A percentile compares a stretch with the other conserved stretches of the same genome.
These are phyloP conservation scores for Sugiyamaella lignohabitans DNA, from an alignment of 805 yeast genomes.

Conservation along the genomic window DNA sequence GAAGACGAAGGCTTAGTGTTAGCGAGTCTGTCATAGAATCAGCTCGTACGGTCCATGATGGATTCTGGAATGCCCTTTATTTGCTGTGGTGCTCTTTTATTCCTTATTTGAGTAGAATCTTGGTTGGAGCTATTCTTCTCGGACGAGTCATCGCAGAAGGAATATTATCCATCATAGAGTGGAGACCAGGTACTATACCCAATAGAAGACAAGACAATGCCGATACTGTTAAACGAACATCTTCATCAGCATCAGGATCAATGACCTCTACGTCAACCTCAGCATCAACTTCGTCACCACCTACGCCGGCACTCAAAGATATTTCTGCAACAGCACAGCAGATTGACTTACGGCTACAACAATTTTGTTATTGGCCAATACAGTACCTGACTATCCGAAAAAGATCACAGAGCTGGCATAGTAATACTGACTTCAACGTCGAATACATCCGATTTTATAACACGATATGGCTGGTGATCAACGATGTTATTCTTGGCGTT, in stretches of 20 bases:
- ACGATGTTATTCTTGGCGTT: conserved; percentile 74
- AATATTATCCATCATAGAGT: conserved; percentile 29
- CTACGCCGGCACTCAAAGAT: conserved; percentile 27
- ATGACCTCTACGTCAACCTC: background rate
- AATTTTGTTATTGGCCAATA: conserved; percentile 68
- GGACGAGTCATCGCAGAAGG: conserved; percentile 29
- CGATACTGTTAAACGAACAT: no score
- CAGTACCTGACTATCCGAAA: conserved; percentile 59
- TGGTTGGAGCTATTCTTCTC: conserved; percentile 20
- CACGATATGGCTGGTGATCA: conserved; percentile 77
- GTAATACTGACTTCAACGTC: conserved; percentile 35
- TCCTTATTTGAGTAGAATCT: conserved; percentile 16
- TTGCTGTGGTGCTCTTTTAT: conserved; percentile 7
- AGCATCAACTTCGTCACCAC: background rate
- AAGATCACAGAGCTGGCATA: conserved; percentile 35
- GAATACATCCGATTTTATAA: conserved; percentile 66
- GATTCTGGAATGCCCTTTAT: conserved; percentile 8
- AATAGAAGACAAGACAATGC: no score
- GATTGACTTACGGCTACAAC: conserved; percentile 68
- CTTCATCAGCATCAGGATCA: no score
- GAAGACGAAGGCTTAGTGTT: conserved; percentile 22
- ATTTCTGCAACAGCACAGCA: conserved; percentile 67
- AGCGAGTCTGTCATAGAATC: conserved; percentile 17
- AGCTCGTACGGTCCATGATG: conserved; percentile 14
- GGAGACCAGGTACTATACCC: conserved; percentile 12